Evolutionary conservation across 2,329 filamentous ascomycete genomes (phyloP).

Genomic region (Arthrobotrys conoides): DNA sequence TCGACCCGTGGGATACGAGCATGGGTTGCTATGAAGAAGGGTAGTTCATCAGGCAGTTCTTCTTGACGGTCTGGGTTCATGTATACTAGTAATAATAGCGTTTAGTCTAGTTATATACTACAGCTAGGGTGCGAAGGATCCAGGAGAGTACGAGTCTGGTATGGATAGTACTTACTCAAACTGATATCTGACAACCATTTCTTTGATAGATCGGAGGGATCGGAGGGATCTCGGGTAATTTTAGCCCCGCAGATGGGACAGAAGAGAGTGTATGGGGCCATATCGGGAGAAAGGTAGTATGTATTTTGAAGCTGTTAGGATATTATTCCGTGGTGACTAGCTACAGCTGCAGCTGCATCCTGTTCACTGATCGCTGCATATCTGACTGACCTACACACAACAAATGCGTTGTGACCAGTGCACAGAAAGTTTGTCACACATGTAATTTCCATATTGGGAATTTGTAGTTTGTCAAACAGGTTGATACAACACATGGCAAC

Average conservation of each 20-base stretch:
- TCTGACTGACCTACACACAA: too few relatives aligned
- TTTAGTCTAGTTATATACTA: too few relatives aligned
- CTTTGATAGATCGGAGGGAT: not conserved
- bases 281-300: not conserved
- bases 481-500: not conserved
- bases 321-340: too few relatives aligned
- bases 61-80: not conserved
- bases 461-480: not conserved
- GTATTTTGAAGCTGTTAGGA: too few relatives aligned
- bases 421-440: slow-evolving; percentile 11
- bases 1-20: not conserved
- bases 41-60: not conserved
- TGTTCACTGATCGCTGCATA: too few relatives aligned
- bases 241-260: not conserved
- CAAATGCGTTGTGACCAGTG: too few relatives aligned
- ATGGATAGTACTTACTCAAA: slow-evolving; percentile 5
- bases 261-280: not conserved
- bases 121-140: not conserved
- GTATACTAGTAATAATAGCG: too few relatives aligned
- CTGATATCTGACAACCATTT: slow-evolving; percentile 5
- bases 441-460: not conserved
- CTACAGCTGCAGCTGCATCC: too few relatives aligned
- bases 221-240: not conserved
- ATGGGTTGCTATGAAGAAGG: not conserved
- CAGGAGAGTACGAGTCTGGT: too few relatives aligned